phyloP scores from a whole-genome alignment of 208 protist species.

The Crithidia mellificae region DNA sequence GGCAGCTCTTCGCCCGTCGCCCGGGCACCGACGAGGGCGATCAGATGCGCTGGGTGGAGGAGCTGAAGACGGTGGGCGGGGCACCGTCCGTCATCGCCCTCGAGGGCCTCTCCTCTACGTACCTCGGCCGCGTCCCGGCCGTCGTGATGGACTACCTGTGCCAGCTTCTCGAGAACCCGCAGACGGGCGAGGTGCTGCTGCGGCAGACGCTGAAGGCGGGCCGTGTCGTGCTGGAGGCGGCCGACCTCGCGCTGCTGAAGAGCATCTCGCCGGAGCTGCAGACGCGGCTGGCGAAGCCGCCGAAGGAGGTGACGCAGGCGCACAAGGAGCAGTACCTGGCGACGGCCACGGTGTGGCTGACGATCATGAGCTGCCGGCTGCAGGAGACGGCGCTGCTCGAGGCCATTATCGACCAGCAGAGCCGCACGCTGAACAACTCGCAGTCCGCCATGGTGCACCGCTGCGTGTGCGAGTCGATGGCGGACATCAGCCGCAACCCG shows the following conservation, averaged over 20 bases:
- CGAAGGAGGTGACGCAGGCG: constrained; percentile 70
- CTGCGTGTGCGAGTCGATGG: constrained; percentile 86
- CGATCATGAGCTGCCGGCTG: constrained; percentile 86
- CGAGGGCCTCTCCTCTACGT: constrained; percentile 62
- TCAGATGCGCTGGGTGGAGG: constrained; percentile 65
- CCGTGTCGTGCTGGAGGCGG: constrained; percentile 68
- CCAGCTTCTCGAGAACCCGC: constrained; percentile 60
- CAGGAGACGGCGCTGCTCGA: constrained; percentile 81
- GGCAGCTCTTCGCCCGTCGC: constrained; percentile 54
- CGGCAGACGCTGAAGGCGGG: constrained; percentile 67
- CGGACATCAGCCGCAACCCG: constrained; percentile 82
- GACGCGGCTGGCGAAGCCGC: constrained; percentile 74
- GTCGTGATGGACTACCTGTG: constrained; percentile 77
- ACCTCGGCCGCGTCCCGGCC: constrained; percentile 49
- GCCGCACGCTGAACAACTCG: constrained; percentile 87
- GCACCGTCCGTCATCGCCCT: constrained; percentile 60
- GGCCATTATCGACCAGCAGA: constrained; percentile 89
- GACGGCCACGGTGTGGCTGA: constrained; percentile 87
- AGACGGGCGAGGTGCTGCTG: constrained; percentile 68
- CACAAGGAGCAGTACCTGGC: constrained; percentile 91
- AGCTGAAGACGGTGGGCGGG: constrained; percentile 65
- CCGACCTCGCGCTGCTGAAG: constrained; percentile 53
- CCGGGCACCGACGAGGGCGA: constrained; percentile 47
- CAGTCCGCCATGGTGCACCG: constrained; percentile 88
- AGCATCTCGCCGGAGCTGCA: constrained; percentile 68